Conservation (phyloP, 208 protist genomes). For the Wallacemonas sp. region DNA sequence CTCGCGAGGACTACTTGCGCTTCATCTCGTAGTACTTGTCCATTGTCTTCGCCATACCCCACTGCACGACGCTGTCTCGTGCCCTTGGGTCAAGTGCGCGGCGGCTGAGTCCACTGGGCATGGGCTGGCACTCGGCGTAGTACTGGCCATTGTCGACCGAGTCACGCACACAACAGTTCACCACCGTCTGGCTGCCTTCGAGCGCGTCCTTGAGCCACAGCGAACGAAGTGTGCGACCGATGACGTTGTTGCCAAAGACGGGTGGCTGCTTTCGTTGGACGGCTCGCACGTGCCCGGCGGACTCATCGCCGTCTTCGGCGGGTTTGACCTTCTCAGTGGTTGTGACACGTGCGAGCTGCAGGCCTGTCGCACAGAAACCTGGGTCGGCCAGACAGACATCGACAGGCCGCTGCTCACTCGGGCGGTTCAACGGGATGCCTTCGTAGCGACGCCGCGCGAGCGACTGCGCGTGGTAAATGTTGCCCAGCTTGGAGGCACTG, state of each 20-base stretch:
- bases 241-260: conserved; percentile 39
- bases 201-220: conserved; percentile 70
- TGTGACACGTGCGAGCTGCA: conserved; percentile 15
- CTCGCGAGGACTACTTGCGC: not conserved
- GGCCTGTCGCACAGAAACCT: conserved; percentile 61
- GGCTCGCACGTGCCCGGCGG: no score
- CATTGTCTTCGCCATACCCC: conserved; percentile 83
- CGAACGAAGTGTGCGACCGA: conserved; percentile 60
- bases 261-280: conserved; percentile 27
- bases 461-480: conserved; percentile 78
- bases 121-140: conserved; percentile 70
- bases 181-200: conserved; percentile 73
- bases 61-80: conserved; percentile 66
- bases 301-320: not conserved
- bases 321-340: not conserved
- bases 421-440: conserved; percentile 55
- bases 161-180: conserved; percentile 69
- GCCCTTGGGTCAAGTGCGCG: conserved; percentile 49
- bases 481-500: conserved; percentile 81
- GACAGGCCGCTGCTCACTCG: conserved; percentile 59
- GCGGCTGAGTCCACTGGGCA: conserved; percentile 63
- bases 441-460: conserved; percentile 70
- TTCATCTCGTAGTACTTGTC: conserved; percentile 67
- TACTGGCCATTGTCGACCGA: conserved; percentile 65
- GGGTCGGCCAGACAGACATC: conserved; percentile 69